Percentiles rank a stretch among this genome's conserved stretches.
phyloP scores from a whole-genome alignment of 2,329 filamentous ascomycete species.

The Aureobasidium lini region DNA sequence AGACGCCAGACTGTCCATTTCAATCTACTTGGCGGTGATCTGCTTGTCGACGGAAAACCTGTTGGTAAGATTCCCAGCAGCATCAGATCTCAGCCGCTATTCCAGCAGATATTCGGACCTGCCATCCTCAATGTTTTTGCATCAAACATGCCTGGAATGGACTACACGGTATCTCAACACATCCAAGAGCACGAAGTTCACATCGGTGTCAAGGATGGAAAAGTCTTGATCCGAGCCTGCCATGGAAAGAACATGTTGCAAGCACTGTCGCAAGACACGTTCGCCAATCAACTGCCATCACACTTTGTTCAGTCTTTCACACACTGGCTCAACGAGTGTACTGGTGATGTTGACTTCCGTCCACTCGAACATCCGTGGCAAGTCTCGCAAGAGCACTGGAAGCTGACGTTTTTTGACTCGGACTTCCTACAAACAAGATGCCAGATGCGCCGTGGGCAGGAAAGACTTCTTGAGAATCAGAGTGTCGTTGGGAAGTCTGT shows the following conservation, averaged over 20 bases:
- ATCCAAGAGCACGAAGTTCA: slow-evolving; percentile 43
- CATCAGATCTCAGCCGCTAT: slow-evolving; percentile 36
- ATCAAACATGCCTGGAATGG: slow-evolving; percentile 48
- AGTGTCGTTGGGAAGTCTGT: slow-evolving; percentile 34
- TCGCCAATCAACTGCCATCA: slow-evolving; percentile 43
- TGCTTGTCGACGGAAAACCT: slow-evolving; percentile 43
- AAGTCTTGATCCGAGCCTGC: slow-evolving; percentile 39
- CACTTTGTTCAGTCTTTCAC: slow-evolving; percentile 45
- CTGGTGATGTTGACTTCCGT: slow-evolving; percentile 46
- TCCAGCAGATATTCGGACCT: slow-evolving; percentile 48
- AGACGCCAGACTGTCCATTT: slow-evolving; percentile 26
- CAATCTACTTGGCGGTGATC: slow-evolving; percentile 40
- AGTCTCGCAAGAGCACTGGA: slow-evolving; percentile 14
- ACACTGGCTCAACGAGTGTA: slow-evolving; percentile 52
- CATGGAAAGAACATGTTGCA: slow-evolving; percentile 26
- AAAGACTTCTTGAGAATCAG: slow-evolving; percentile 37
- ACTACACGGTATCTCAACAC: slow-evolving; percentile 36
- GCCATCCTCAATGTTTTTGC: slow-evolving; percentile 46
- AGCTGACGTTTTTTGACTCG: slow-evolving; percentile 20
- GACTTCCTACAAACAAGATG: slow-evolving; percentile 43
- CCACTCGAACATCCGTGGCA: slow-evolving; percentile 20
- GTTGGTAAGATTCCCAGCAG: slow-evolving; percentile 48
- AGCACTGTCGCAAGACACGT: slow-evolving; percentile 26
- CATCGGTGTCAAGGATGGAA: slow-evolving; percentile 41
- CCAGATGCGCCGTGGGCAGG: slow-evolving; percentile 46